Evolutionary conservation across 106 monocot species (phyloP).

Genomic region (Phalaenopsis equestris): DNA sequence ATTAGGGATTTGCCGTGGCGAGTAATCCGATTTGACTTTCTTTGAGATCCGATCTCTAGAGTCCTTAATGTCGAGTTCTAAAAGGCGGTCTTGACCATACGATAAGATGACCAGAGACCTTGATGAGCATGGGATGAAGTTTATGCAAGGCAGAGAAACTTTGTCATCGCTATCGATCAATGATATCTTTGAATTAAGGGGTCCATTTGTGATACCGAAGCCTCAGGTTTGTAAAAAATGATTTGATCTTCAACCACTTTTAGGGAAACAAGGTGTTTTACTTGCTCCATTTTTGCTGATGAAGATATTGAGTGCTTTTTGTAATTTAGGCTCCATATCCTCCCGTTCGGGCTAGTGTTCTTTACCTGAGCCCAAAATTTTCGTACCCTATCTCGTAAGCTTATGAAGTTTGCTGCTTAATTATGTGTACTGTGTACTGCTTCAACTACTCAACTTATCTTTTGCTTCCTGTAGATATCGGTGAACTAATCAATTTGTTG

Average conservation of each 20-base stretch:
- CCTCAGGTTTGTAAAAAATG: slow-evolving; percentile 35
- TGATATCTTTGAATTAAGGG: slow-evolving; percentile 54
- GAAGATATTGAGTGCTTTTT: neutral
- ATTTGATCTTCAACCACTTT: neutral
- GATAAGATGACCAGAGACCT: slow-evolving; percentile 74
- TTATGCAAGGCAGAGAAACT: slow-evolving; percentile 69
- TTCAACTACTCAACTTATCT: neutral
- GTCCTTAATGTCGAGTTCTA: slow-evolving; percentile 15
- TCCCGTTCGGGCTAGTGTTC: slow-evolving; percentile 84
- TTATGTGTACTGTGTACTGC: neutral
- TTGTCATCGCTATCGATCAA: slow-evolving; percentile 73
- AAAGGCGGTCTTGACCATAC: slow-evolving; percentile 52
- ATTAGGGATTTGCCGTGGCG: neutral
- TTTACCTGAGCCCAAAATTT: slow-evolving; percentile 54
- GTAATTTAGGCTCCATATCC: slow-evolving; percentile 55
- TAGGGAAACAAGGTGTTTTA: neutral
- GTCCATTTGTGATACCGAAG: slow-evolving; percentile 45
- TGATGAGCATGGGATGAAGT: slow-evolving; percentile 60
- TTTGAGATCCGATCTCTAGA: neutral
- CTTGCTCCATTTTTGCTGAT: neutral
- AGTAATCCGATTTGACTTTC: neutral
- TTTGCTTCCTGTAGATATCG: neutral
- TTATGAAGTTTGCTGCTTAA: neutral
- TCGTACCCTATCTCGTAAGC: slow-evolving; percentile 73
- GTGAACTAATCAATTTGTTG: neutral